A percentile compares a stretch with the other conserved stretches of the same genome.
These are phyloP conservation scores for Candida railenensis DNA, from an alignment of 805 yeast species.

Conservation along the genomic window DNA sequence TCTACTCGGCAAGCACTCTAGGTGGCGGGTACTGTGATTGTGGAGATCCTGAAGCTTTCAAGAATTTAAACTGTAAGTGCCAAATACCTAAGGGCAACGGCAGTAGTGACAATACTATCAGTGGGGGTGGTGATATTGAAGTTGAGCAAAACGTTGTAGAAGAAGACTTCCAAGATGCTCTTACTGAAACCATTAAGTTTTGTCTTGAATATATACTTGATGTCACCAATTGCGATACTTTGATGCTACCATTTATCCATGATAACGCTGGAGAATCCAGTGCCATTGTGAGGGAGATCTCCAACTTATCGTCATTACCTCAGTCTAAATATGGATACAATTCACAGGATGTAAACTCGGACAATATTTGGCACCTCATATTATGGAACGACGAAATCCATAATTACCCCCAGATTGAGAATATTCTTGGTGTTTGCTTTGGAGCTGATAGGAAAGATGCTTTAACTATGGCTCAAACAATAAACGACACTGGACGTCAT, in stretches of 20 bases:
- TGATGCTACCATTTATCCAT: constrained; percentile 41
- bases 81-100: constrained; percentile 8
- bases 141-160: constrained; percentile 8
- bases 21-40: constrained; percentile 70
- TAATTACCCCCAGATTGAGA: constrained; percentile 53
- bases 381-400: constrained; percentile 84
- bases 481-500: constrained; percentile 53
- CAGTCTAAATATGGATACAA: constrained; percentile 23
- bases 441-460: constrained; percentile 26
- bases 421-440: constrained; percentile 40
- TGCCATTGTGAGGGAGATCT: neutral
- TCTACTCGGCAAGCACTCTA: constrained; percentile 46
- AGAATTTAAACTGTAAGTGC: constrained; percentile 50
- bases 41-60: constrained; percentile 67
- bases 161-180: constrained; percentile 14
- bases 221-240: constrained; percentile 37
- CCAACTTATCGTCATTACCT: neutral
- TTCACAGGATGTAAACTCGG: constrained; percentile 30
- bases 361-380: constrained; percentile 43
- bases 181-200: constrained; percentile 27
- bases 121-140: constrained; percentile 3
- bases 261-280: constrained; percentile 9
- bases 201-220: constrained; percentile 44
- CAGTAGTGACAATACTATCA: constrained; percentile 3
- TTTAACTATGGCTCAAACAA: constrained; percentile 36